Conservation (phyloP, 192 early-diverging fungal genomes). For the Mortierella claussenii region DNA sequence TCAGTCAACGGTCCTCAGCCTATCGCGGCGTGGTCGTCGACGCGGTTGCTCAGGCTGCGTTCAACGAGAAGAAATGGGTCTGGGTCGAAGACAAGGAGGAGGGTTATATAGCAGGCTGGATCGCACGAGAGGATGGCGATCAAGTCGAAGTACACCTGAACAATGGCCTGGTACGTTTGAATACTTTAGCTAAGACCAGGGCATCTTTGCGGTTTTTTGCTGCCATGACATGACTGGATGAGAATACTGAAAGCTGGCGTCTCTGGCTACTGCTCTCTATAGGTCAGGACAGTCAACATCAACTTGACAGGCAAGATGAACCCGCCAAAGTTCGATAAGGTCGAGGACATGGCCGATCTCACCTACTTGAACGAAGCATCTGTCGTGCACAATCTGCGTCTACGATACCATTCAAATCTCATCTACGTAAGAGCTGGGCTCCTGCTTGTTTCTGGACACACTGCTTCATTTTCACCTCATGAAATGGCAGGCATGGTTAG, state of each 20-base stretch:
- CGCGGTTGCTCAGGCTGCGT: slow-evolving; percentile 79
- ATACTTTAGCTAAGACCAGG: neutral
- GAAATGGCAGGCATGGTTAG: too few species aligned
- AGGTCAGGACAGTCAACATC: slow-evolving; percentile 78
- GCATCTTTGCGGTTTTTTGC: neutral
- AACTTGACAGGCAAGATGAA: slow-evolving; percentile 97
- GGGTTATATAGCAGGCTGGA: slow-evolving; percentile 89
- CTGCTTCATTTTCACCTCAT: too few species aligned
- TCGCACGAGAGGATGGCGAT: slow-evolving; percentile 77
- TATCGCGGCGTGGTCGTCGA: slow-evolving; percentile 60
- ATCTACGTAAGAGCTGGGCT: slow-evolving; percentile 94
- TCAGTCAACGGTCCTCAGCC: slow-evolving; percentile 14
- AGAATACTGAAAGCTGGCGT: too few species aligned
- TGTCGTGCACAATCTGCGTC: slow-evolving; percentile 95
- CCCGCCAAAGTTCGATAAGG: slow-evolving; percentile 98
- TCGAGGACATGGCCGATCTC: slow-evolving; percentile 98
- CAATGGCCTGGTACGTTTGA: slow-evolving; percentile 82
- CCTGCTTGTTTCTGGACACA: neutral
- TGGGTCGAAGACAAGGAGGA: slow-evolving; percentile 95
- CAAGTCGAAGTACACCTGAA: slow-evolving; percentile 79
- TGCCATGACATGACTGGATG: too few species aligned
- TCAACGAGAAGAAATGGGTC: slow-evolving; percentile 96
- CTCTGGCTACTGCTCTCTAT: neutral
- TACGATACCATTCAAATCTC: slow-evolving; percentile 89
- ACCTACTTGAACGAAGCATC: slow-evolving; percentile 98